These are phyloP conservation scores for Ogataea nakhonphanomensis DNA, from an alignment of 805 yeast species.

Conservation along the genomic window DNA sequence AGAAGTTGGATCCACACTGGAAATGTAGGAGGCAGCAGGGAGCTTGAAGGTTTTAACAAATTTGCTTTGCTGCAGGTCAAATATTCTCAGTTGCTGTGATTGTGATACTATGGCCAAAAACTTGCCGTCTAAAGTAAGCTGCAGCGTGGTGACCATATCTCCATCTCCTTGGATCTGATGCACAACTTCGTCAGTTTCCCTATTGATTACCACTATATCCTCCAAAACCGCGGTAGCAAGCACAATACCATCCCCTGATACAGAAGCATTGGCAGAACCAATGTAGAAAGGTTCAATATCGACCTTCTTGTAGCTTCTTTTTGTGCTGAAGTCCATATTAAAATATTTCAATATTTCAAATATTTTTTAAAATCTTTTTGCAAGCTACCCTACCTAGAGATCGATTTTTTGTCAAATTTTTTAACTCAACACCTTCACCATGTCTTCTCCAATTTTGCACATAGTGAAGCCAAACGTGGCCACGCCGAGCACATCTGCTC, in stretches of 20 bases:
- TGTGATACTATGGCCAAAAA: slow-evolving; percentile 73
- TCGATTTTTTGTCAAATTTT: slow-evolving; percentile 6
- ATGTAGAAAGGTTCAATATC: slow-evolving; percentile 80
- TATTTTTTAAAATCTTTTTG: slow-evolving; percentile 5
- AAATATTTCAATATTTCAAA: slow-evolving; percentile 2
- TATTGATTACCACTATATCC: slow-evolving; percentile 67
- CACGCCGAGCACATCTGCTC: slow-evolving; percentile 30
- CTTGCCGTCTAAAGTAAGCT: slow-evolving; percentile 71
- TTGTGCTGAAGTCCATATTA: slow-evolving; percentile 18
- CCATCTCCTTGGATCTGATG: slow-evolving; percentile 81
- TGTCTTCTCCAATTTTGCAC: slow-evolving; percentile 32
- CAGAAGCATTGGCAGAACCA: slow-evolving; percentile 75
- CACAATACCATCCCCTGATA: slow-evolving; percentile 57
- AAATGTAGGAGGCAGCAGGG: slow-evolving; percentile 78
- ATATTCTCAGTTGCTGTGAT: slow-evolving; percentile 75
- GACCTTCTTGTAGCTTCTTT: slow-evolving; percentile 34
- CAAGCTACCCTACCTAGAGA: slow-evolving; percentile 10
- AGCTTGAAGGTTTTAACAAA: slow-evolving; percentile 53
- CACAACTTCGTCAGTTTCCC: slow-evolving; percentile 52
- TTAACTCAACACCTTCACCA: slow-evolving; percentile 12
- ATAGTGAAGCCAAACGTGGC: slow-evolving; percentile 47
- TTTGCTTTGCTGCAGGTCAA: slow-evolving; percentile 40
- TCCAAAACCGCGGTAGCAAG: slow-evolving; percentile 81
- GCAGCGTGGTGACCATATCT: slow-evolving; percentile 69
- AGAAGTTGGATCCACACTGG: slow-evolving; percentile 74